Conservation (phyloP, 495 filamentous ascomycete species). For the Wilcoxina mikolae region DNA sequence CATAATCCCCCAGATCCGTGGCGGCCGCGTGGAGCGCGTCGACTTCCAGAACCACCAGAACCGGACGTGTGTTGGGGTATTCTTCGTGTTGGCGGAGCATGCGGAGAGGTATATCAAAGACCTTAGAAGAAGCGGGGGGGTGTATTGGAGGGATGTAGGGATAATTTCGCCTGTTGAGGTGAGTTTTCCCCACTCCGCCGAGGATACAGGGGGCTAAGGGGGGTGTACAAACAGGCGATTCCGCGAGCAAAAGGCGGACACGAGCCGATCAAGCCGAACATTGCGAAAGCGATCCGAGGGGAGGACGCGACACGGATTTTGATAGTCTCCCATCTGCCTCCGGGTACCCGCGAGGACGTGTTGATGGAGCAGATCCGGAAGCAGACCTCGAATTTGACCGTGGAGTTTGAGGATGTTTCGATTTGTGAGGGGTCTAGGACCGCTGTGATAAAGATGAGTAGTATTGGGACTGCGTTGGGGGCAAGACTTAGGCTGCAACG, state of each 20-base stretch:
- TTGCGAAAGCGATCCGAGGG: not conserved
- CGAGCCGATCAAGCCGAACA: slow-evolving; percentile 10
- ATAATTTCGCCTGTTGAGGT: not conserved
- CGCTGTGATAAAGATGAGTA: not conserved
- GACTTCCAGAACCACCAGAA: slow-evolving; percentile 10
- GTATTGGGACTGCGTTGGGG: slow-evolving; percentile 2
- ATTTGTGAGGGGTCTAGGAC: too few species aligned
- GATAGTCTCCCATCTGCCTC: slow-evolving; percentile 3
- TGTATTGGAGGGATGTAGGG: slow-evolving; percentile 7
- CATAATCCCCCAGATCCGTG: not conserved
- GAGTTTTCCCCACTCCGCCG: too few species aligned
- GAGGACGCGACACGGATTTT: slow-evolving; percentile 5
- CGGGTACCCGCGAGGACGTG: not conserved
- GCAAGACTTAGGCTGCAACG: not conserved
- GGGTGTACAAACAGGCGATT: slow-evolving; percentile 1
- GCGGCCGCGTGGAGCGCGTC: slow-evolving; percentile 10
- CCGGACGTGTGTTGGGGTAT: slow-evolving; percentile 5
- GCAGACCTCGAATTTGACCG: not conserved
- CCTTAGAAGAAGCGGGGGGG: not conserved
- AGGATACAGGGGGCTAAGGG: too few species aligned
- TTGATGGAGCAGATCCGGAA: not conserved
- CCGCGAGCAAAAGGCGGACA: slow-evolving; percentile 6
- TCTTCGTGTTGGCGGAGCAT: slow-evolving; percentile 3
- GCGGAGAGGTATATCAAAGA: slow-evolving; percentile 2
- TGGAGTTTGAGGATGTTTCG: not conserved